phyloP scores from a whole-genome alignment of 2,329 filamentous ascomycete genomes.

The Paecilomyces niveus region DNA sequence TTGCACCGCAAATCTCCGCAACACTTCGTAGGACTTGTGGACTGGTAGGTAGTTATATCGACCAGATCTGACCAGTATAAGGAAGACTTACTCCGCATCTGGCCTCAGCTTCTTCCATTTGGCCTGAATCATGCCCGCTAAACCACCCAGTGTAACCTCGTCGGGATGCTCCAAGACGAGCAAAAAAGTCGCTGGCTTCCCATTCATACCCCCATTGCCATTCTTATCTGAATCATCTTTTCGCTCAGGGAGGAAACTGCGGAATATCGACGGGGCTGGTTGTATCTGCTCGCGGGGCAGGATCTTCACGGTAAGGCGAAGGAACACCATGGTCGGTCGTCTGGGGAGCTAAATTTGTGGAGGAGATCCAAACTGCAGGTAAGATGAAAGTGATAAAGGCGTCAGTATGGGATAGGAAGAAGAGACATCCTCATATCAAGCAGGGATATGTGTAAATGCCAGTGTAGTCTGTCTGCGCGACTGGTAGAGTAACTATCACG shows the following conservation, averaged over 20 bases:
- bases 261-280: constrained; percentile 6
- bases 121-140: constrained; percentile 24
- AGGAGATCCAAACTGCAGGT: too few relatives aligned
- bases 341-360: background rate
- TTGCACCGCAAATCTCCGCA: background rate
- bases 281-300: constrained; percentile 19
- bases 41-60: background rate
- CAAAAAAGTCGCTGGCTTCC: constrained; percentile 22
- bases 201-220: background rate
- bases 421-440: background rate
- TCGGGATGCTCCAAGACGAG: constrained; percentile 25
- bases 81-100: constrained; percentile 21
- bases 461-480: background rate
- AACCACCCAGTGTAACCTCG: constrained; percentile 18
- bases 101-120: constrained; percentile 28
- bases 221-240: constrained; percentile 9
- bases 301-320: constrained; percentile 31
- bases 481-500: background rate
- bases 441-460: background rate
- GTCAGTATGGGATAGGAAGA: background rate
- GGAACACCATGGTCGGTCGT: constrained; percentile 23
- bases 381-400: background rate
- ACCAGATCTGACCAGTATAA: background rate
- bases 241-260: constrained; percentile 8
- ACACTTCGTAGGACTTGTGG: background rate